Conservation (phyloP, 495 filamentous ascomycete species). For the Trichoderma parareesei region DNA sequence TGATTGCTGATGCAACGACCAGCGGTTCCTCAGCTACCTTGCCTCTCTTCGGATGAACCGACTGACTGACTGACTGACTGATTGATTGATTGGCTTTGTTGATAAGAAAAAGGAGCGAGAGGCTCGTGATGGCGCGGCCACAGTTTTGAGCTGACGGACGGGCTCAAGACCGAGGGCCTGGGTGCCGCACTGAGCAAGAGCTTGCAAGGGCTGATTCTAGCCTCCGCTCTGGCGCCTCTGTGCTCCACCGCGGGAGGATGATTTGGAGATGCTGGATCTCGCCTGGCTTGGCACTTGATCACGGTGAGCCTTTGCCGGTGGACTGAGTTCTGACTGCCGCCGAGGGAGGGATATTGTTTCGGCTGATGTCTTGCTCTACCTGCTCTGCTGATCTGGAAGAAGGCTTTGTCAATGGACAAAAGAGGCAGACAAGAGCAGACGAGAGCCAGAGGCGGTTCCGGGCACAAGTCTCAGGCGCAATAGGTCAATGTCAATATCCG, state of each 20-base stretch:
- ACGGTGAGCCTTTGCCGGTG: too few relatives aligned
- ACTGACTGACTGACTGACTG: too few relatives aligned
- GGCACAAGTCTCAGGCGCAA: not conserved
- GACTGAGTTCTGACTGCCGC: too few relatives aligned
- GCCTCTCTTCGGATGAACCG: too few relatives aligned
- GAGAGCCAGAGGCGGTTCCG: not conserved
- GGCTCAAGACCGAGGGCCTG: not conserved
- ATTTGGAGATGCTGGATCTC: not conserved
- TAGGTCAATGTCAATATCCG: not conserved
- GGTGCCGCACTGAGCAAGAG: conserved; percentile 3
- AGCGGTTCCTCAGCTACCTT: too few relatives aligned
- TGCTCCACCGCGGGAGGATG: not conserved
- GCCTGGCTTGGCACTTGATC: not conserved
- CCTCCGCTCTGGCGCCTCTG: not conserved
- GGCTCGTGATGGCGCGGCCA: not conserved
- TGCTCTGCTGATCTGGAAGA: too few relatives aligned
- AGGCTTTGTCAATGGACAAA: too few relatives aligned
- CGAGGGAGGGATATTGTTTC: too few relatives aligned
- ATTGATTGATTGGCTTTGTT: too few relatives aligned
- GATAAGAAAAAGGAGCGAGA: not conserved
- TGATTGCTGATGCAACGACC: too few relatives aligned
- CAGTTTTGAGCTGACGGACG: not conserved
- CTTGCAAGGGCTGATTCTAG: not conserved
- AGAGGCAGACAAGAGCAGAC: too few relatives aligned
- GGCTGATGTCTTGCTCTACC: too few relatives aligned